Conservation (phyloP, 768 basidiomycete genomes). For the Tylopilus subfusipes region DNA sequence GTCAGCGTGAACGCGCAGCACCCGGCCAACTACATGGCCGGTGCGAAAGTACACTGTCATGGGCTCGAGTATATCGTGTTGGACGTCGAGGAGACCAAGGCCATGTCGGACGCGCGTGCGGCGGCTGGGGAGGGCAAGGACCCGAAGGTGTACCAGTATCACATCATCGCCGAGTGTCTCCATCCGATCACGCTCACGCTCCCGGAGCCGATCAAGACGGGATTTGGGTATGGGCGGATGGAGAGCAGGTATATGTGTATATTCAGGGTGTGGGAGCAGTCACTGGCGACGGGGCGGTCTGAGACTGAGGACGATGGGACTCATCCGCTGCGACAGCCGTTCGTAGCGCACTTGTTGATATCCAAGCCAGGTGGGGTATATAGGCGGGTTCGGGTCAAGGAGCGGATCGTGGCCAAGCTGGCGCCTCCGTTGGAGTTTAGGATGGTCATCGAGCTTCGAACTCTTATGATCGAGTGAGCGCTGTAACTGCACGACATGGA, state of each 20-base stretch:
- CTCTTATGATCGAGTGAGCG: conserved; percentile 6
- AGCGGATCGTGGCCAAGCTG: conserved; percentile 23
- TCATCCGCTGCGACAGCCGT: conserved; percentile 20
- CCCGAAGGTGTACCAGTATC: conserved; percentile 11
- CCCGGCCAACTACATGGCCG: conserved; percentile 19
- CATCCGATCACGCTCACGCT: conserved; percentile 23
- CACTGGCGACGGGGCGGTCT: conserved; percentile 10
- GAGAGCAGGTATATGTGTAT: conserved; percentile 15
- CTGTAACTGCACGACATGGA: not conserved
- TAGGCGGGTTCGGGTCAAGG: conserved; percentile 14
- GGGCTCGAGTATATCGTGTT: conserved; percentile 18
- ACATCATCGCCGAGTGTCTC: conserved; percentile 13
- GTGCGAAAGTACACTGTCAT: conserved; percentile 20
- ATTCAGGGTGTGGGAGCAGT: conserved; percentile 22
- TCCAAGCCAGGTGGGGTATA: conserved; percentile 17
- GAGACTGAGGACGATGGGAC: conserved; percentile 3
- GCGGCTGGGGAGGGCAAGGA: not conserved
- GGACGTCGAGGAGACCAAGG: conserved; percentile 15
- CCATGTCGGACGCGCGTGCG: conserved; percentile 8
- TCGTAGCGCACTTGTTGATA: conserved; percentile 18
- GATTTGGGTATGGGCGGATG: conserved; percentile 15
- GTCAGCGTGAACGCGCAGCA: conserved; percentile 19
- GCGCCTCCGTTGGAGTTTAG: conserved; percentile 11
- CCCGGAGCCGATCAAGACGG: conserved; percentile 18
- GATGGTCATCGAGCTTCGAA: conserved; percentile 15